Percentiles rank a stretch among this genome's conserved stretches.
These are phyloP conservation scores for Cyberlindnera mrakii DNA, from an alignment of 805 yeast species.

Conservation along the genomic window DNA sequence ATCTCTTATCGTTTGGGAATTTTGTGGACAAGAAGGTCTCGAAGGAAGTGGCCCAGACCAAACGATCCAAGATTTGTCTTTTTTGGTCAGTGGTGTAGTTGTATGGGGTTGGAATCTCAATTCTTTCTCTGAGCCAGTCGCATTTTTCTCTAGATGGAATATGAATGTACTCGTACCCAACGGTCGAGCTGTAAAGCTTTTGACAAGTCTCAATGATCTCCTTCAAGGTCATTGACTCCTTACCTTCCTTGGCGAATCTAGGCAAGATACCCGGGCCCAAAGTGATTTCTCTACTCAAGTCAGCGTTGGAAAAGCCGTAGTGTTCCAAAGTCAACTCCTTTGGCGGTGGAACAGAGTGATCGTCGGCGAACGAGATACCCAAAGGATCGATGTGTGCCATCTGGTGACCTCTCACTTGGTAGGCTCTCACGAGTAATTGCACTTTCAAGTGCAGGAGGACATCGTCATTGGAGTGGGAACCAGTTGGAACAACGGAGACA, in stretches of 20 bases:
- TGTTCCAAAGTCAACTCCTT: slow-evolving; percentile 86
- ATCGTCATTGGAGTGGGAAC: slow-evolving; percentile 36
- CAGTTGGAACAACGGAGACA: slow-evolving; percentile 51
- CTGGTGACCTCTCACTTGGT: slow-evolving; percentile 97
- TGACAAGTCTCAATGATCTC: slow-evolving; percentile 80
- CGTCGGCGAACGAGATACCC: slow-evolving; percentile 79
- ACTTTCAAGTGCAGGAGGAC: slow-evolving; percentile 88
- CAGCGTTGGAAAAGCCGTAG: slow-evolving; percentile 86
- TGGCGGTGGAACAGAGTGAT: slow-evolving; percentile 49
- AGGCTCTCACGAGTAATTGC: slow-evolving; percentile 94
- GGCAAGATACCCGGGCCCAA: slow-evolving; percentile 98
- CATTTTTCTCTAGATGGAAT: slow-evolving; percentile 93
- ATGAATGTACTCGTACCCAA: slow-evolving; percentile 95
- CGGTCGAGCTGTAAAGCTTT: slow-evolving; percentile 75
- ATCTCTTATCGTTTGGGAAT: slow-evolving; percentile 97
- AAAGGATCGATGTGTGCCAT: slow-evolving; percentile 96
- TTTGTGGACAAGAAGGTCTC: slow-evolving; percentile 90
- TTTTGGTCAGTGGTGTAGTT: slow-evolving; percentile 82
- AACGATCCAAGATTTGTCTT: slow-evolving; percentile 91
- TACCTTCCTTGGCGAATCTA: slow-evolving; percentile 66
- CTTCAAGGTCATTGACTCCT: slow-evolving; percentile 58
- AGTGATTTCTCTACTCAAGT: slow-evolving; percentile 74
- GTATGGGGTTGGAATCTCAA: slow-evolving; percentile 87
- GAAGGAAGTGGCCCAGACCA: slow-evolving; percentile 94
- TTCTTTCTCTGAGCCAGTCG: slow-evolving; percentile 97